Evolutionary conservation across 2,329 filamentous ascomycete genomes (phyloP).

Genomic region (Epichloe brachyelytri): DNA sequence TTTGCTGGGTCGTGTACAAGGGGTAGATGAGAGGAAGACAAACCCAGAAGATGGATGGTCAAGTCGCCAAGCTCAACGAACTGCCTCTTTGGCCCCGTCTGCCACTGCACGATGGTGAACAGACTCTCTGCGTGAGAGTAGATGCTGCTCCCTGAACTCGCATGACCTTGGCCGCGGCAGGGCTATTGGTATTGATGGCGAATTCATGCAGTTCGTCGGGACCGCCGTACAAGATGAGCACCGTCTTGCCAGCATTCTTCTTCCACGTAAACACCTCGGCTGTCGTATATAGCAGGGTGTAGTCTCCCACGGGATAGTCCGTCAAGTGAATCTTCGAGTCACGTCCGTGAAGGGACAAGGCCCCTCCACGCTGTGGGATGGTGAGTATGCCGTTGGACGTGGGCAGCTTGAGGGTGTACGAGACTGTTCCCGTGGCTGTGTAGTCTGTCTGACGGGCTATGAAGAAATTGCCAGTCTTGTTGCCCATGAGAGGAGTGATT

Average conservation of each 20-base stretch:
- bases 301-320: conserved; percentile 50
- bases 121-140: conserved; percentile 9
- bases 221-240: conserved; percentile 52
- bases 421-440: conserved; percentile 39
- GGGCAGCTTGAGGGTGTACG: conserved; percentile 50
- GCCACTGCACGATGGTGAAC: conserved; percentile 20
- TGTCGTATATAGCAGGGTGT: conserved; percentile 51
- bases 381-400: conserved; percentile 44
- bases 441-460: conserved; percentile 56
- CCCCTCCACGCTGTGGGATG: conserved; percentile 45
- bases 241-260: conserved; percentile 43
- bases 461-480: conserved; percentile 46
- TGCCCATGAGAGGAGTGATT: conserved; percentile 47
- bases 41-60: conserved; percentile 27
- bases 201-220: conserved; percentile 51
- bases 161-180: conserved; percentile 5
- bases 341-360: conserved; percentile 44
- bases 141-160: conserved; percentile 15
- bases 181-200: conserved; percentile 28
- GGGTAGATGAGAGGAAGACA: background rate
- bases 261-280: conserved; percentile 62
- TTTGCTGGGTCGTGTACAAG: too few species aligned
- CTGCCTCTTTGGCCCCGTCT: conserved; percentile 15
- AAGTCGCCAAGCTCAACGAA: conserved; percentile 24
- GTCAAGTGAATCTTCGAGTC: conserved; percentile 57